phyloP scores from a whole-genome alignment of 768 basidiomycete species.

The Mycena floridula region DNA sequence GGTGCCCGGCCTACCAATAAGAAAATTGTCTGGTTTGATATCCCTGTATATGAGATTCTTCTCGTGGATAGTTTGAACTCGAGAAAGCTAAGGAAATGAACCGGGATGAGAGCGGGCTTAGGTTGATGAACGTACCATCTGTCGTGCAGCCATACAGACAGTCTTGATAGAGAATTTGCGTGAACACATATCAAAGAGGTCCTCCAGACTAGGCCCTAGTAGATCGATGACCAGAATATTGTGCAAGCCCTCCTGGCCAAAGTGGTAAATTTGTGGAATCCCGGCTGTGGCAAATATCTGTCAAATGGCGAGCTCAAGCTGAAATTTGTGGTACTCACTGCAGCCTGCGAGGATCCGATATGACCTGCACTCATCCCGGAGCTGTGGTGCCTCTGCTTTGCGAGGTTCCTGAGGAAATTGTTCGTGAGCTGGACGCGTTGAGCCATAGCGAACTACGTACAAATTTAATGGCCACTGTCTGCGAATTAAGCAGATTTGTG shows the following conservation, averaged over 20 bases:
- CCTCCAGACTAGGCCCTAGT: constrained; percentile 93
- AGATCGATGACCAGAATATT: constrained; percentile 99
- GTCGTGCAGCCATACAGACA: constrained; percentile 97
- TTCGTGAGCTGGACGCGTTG: constrained; percentile 9
- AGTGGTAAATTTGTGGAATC: constrained; percentile 99
- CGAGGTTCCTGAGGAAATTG: constrained; percentile 62
- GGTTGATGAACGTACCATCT: constrained; percentile 60
- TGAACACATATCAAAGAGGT: constrained; percentile 98
- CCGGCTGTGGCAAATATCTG: constrained; percentile 70
- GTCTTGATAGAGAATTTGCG: constrained; percentile 98
- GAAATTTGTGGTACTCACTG: constrained; percentile 47
- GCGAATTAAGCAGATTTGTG: constrained; percentile 95
- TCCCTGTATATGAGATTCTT: constrained; percentile 99
- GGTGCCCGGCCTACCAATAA: constrained; percentile 90
- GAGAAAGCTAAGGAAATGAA: constrained; percentile 58
- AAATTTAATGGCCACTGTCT: constrained; percentile 99
- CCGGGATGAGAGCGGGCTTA: constrained; percentile 3
- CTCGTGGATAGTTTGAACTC: constrained; percentile 98
- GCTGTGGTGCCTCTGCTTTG: constrained; percentile 95
- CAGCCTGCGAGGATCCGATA: constrained; percentile 89
- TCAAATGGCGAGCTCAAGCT: constrained; percentile 14
- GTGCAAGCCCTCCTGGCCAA: constrained; percentile 97
- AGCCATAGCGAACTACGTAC: constrained; percentile 45
- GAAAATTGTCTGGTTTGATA: constrained; percentile 99
- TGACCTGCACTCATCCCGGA: constrained; percentile 97